Conservation (phyloP, 2,329 filamentous ascomycete genomes). For the Phyllosticta paracitricarpa region DNA sequence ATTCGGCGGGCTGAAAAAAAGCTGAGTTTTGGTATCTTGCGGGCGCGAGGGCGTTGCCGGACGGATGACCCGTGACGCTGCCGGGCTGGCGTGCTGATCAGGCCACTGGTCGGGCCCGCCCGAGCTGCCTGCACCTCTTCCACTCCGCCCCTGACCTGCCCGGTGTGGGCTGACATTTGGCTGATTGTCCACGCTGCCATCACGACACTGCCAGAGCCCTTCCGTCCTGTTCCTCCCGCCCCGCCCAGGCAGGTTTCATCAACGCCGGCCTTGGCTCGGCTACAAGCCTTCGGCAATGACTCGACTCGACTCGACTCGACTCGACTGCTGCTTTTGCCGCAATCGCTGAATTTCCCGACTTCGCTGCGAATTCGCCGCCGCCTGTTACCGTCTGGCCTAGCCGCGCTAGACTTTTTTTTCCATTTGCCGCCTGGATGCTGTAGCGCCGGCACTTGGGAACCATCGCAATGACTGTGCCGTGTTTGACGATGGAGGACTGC, state of each 20-base stretch:
- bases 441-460: too few relatives aligned
- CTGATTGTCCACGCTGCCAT: neutral
- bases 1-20: neutral
- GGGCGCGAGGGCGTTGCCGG: neutral
- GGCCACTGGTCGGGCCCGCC: constrained; percentile 2
- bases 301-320: neutral
- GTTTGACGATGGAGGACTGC: too few relatives aligned
- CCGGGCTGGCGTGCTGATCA: constrained; percentile 10
- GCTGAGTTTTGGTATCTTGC: neutral
- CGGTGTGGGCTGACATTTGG: neutral
- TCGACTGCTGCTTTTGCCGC: neutral
- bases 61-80: neutral
- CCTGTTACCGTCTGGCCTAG: neutral
- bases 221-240: neutral
- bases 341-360: neutral
- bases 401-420: too few relatives aligned
- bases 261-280: neutral
- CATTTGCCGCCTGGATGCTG: too few relatives aligned
- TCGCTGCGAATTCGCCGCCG: neutral
- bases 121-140: neutral
- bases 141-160: neutral
- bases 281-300: neutral
- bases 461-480: too few relatives aligned
- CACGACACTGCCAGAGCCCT: neutral
- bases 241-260: neutral